These are phyloP conservation scores for Didymella lethalis DNA, from an alignment of 2,329 filamentous ascomycete species.

Conservation along the genomic window DNA sequence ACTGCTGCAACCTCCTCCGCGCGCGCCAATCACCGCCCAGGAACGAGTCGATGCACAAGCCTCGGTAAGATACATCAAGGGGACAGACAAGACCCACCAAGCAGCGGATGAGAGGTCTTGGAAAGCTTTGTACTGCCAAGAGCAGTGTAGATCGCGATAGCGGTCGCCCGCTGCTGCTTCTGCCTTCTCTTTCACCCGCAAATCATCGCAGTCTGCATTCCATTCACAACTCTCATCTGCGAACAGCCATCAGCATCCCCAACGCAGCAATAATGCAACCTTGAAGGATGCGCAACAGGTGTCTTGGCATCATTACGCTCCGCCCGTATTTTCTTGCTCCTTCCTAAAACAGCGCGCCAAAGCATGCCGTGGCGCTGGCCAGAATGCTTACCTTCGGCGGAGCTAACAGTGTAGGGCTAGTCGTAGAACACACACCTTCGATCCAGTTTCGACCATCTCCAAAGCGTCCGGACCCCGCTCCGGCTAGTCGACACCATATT, in stretches of 20 bases:
- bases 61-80: slow-evolving; percentile 24
- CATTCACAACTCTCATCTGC: background rate
- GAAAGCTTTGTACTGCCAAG: slow-evolving; percentile 18
- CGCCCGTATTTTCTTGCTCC: slow-evolving; percentile 17
- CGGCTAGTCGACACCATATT: slow-evolving; percentile 13
- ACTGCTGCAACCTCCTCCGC: slow-evolving; percentile 10
- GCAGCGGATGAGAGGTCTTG: slow-evolving; percentile 21
- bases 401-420: slow-evolving; percentile 7
- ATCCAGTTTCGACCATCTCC: slow-evolving; percentile 16
- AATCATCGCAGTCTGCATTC: background rate
- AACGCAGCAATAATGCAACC: background rate
- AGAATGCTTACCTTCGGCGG: slow-evolving; percentile 18
- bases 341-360: slow-evolving; percentile 11
- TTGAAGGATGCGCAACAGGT: slow-evolving; percentile 9
- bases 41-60: slow-evolving; percentile 25
- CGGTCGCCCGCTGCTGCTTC: background rate
- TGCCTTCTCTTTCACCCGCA: background rate
- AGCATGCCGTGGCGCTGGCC: slow-evolving; percentile 17
- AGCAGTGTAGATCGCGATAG: background rate
- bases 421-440: slow-evolving; percentile 14
- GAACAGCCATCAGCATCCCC: slow-evolving; percentile 3
- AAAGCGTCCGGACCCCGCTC: slow-evolving; percentile 19
- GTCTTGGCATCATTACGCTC: slow-evolving; percentile 23
- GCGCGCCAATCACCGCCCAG: slow-evolving; percentile 24
- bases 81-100: slow-evolving; percentile 22